phyloP scores from a whole-genome alignment of 768 basidiomycete species.

The Serendipita sp. region DNA sequence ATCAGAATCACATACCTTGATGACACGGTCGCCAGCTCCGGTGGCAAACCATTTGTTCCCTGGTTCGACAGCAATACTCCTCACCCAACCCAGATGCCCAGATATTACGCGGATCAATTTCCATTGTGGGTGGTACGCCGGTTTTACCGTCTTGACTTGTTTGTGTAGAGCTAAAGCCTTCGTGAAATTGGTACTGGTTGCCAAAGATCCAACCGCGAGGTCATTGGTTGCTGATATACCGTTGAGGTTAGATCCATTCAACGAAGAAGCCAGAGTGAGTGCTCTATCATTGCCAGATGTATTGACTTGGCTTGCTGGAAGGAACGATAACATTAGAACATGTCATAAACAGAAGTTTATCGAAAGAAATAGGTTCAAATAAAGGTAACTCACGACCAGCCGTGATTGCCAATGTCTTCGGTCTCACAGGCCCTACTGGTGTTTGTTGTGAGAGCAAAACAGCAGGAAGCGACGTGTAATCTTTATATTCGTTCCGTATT shows the following conservation, averaged over 20 bases:
- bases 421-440: conserved; percentile 62
- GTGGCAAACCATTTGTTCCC: conserved; percentile 98
- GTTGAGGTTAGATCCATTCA: conserved; percentile 5
- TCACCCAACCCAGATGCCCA: conserved; percentile 95
- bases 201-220: conserved; percentile 52
- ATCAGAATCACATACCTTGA: conserved; percentile 34
- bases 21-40: conserved; percentile 92
- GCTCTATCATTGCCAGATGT: conserved; percentile 37
- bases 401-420: conserved; percentile 47
- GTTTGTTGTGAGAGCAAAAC: conserved; percentile 69
- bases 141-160: conserved; percentile 84
- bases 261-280: conserved; percentile 47
- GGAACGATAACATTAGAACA: conserved; percentile 18
- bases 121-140: conserved; percentile 92
- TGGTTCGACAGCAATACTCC: conserved; percentile 89
- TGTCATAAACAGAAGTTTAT: conserved; percentile 17
- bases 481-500: conserved; percentile 76
- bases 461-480: conserved; percentile 71
- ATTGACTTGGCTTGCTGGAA: conserved; percentile 19
- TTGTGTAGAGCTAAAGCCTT: conserved; percentile 85
- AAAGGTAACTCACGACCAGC: conserved; percentile 39
- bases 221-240: conserved; percentile 29
- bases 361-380: neutral
- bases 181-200: conserved; percentile 51
- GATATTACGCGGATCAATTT: conserved; percentile 93